These are phyloP conservation scores for Alliaria petiolata DNA, from an alignment of 345 rosid species.

Conservation along the genomic window DNA sequence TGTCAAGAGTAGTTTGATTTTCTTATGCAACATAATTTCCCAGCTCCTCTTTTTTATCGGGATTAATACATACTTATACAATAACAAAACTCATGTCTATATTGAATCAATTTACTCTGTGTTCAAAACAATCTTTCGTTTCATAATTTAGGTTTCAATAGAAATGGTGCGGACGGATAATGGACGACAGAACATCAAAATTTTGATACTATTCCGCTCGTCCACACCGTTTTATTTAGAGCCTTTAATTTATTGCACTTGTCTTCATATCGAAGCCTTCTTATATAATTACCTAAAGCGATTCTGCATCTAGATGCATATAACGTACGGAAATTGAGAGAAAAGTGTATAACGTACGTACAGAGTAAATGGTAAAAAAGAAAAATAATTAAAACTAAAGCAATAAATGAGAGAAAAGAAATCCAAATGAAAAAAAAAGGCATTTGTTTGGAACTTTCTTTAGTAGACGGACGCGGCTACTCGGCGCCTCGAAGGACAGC, in stretches of 20 bases:
- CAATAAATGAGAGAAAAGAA: neutral
- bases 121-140: neutral
- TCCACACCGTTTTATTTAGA: too few relatives aligned
- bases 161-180: too few relatives aligned
- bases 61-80: too few relatives aligned
- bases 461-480: slow-evolving; percentile 33
- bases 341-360: neutral
- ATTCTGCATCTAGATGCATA: neutral
- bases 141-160: neutral
- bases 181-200: neutral
- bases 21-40: too few relatives aligned
- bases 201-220: too few relatives aligned
- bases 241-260: neutral
- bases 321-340: too few relatives aligned
- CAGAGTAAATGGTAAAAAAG: neutral
- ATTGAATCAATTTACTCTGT: too few relatives aligned
- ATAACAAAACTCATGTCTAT: too few relatives aligned
- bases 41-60: too few relatives aligned
- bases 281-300: neutral
- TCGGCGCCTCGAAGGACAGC: slow-evolving; percentile 25
- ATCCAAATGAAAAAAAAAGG: slow-evolving; percentile 1
- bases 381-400: neutral
- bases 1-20: too few relatives aligned
- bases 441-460: neutral
- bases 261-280: neutral